Conservation (phyloP, 352 stramenopile genomes). For the Blastocystis sp. region DNA sequence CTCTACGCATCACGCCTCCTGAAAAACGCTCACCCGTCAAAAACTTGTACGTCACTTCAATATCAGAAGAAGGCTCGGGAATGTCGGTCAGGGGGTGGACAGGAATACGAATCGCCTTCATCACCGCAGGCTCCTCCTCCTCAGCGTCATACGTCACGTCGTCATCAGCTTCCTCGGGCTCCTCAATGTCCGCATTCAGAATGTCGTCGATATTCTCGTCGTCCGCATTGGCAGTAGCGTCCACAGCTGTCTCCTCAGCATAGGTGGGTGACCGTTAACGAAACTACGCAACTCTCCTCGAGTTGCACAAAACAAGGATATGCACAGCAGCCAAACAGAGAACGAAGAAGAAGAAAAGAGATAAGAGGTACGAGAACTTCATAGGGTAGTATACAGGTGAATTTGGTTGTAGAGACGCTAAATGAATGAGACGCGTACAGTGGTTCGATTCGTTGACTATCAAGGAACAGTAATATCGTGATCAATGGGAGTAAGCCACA, state of each 20-base stretch:
- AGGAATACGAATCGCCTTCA: conserved; percentile 16
- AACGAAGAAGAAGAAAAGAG: conserved; percentile 15
- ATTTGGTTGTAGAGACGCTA: neutral
- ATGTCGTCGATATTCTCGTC: conserved; percentile 48
- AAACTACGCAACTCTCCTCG: neutral
- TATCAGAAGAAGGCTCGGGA: conserved; percentile 53
- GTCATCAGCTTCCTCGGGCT: conserved; percentile 46
- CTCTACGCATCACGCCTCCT: neutral
- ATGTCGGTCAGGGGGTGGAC: conserved; percentile 54
- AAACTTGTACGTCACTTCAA: conserved; percentile 55
- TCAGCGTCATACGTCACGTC: conserved; percentile 43
- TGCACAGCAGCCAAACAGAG: conserved; percentile 40
- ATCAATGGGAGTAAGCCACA: no score
- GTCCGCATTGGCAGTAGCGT: neutral
- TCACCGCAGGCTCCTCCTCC: conserved; percentile 27
- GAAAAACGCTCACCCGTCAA: neutral
- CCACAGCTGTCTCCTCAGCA: conserved; percentile 10
- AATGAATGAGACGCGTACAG: neutral
- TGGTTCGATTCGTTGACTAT: conserved; percentile 13
- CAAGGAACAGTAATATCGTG: no score
- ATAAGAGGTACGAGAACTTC: conserved; percentile 15
- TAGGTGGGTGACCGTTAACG: neutral
- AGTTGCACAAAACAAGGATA: conserved; percentile 50
- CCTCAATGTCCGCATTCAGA: conserved; percentile 28
- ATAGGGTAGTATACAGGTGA: conserved; percentile 11